Percentiles rank a stretch among this genome's conserved stretches.
Conservation (phyloP, 257 asterid genomes). For the Jacaranda copaia region DNA sequence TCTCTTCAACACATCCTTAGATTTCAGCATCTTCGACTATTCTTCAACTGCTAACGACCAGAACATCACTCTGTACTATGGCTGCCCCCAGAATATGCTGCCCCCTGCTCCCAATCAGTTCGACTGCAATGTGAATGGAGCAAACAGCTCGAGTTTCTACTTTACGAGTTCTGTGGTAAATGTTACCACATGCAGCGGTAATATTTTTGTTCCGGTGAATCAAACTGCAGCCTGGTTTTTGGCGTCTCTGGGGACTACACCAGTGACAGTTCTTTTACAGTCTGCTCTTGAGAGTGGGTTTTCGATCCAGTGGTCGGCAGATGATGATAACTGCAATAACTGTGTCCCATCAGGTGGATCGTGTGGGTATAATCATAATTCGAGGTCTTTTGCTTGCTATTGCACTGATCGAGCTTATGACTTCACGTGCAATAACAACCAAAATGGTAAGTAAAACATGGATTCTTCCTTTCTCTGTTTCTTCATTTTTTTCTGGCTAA, state of each 20-base stretch:
- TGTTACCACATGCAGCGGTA: conserved; percentile 23
- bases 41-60: conserved; percentile 11
- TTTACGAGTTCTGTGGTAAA: not conserved
- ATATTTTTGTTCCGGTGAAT: conserved; percentile 46
- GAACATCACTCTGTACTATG: conserved; percentile 53
- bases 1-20: conserved; percentile 35
- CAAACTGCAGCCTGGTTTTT: not conserved
- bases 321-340: conserved; percentile 25
- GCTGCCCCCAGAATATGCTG: conserved; percentile 21
- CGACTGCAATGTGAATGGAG: conserved; percentile 3
- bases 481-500: too few species aligned
- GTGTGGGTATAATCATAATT: conserved; percentile 51
- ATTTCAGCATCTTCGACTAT: conserved; percentile 37
- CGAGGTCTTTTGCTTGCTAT: conserved; percentile 34
- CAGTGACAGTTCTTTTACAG: not conserved
- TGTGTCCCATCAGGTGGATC: conserved; percentile 51
- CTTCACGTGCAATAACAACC: too few species aligned
- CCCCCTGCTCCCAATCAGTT: conserved; percentile 18
- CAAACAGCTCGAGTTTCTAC: conserved; percentile 26
- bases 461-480: too few species aligned
- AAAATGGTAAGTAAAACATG: too few species aligned
- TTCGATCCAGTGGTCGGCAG: conserved; percentile 51
- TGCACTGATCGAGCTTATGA: too few species aligned
- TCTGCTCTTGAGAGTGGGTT: conserved; percentile 53
- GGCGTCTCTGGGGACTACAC: not conserved